phyloP scores from a whole-genome alignment of 2,329 filamentous ascomycete genomes.

The Aquanectria penicillioides region DNA sequence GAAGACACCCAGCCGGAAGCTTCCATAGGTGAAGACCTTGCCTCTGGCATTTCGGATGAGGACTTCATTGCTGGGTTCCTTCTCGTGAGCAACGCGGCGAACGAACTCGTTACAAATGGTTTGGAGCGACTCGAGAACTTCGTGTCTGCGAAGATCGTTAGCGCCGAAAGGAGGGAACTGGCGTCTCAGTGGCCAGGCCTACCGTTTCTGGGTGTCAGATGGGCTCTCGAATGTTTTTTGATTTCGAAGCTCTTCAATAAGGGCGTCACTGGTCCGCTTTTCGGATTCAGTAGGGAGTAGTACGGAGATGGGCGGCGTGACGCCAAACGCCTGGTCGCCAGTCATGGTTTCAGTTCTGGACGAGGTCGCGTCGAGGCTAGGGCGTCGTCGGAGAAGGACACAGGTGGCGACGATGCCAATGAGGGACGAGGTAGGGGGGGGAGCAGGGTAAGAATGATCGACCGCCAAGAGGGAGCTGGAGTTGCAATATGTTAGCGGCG shows the following conservation, averaged over 20 bases:
- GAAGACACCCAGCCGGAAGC: conserved; percentile 92
- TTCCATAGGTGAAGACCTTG: conserved; percentile 95
- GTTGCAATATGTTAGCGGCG: no score
- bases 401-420: not conserved
- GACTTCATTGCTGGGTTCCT: conserved; percentile 76
- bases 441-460: not conserved
- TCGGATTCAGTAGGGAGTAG: conserved; percentile 81
- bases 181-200: conserved; percentile 29
- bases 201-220: conserved; percentile 87
- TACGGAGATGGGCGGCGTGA: conserved; percentile 85
- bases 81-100: conserved; percentile 78
- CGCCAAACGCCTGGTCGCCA: conserved; percentile 63
- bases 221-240: conserved; percentile 93
- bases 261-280: conserved; percentile 77
- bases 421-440: not conserved
- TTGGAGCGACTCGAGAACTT: conserved; percentile 81
- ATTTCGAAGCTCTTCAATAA: conserved; percentile 84
- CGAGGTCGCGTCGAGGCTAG: conserved; percentile 2
- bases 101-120: conserved; percentile 88
- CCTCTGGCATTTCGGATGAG: conserved; percentile 87
- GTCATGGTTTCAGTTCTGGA: conserved; percentile 42
- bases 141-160: conserved; percentile 59
- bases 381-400: not conserved
- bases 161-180: not conserved
- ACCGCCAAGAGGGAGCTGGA: no score